Conservation (phyloP, 2,329 filamentous ascomycete genomes). For the Aspergillus sp. region DNA sequence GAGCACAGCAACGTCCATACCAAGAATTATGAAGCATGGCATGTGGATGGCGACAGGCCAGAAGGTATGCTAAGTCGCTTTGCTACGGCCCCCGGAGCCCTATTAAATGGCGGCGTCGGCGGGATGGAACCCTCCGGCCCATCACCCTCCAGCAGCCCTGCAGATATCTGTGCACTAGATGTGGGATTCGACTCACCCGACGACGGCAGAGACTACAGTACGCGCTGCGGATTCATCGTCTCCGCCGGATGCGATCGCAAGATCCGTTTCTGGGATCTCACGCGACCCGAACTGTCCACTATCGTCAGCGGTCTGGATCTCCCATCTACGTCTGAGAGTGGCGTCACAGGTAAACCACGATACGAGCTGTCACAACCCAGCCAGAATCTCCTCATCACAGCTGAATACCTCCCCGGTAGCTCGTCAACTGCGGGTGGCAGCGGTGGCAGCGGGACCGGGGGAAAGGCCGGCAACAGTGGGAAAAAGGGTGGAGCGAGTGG, state of each 20-base stretch:
- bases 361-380: constrained; percentile 60
- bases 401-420: constrained; percentile 50
- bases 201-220: constrained; percentile 45
- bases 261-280: constrained; percentile 87
- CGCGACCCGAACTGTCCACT: constrained; percentile 65
- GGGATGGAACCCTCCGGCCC: constrained; percentile 47
- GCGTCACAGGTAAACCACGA: constrained; percentile 48
- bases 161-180: constrained; percentile 64
- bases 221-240: constrained; percentile 73
- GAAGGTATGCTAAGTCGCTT: constrained; percentile 83
- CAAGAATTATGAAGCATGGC: constrained; percentile 71
- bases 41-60: constrained; percentile 79
- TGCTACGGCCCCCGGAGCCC: constrained; percentile 42
- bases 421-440: constrained; percentile 8
- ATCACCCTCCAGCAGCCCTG: constrained; percentile 8
- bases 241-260: constrained; percentile 85
- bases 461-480: constrained; percentile 19
- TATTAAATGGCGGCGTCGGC: constrained; percentile 21
- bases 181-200: constrained; percentile 63
- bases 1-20: constrained; percentile 40
- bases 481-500: constrained; percentile 28
- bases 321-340: constrained; percentile 47
- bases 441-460: constrained; percentile 14
- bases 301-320: constrained; percentile 70
- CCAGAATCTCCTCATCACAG: constrained; percentile 56